phyloP scores from a whole-genome alignment of 2,329 filamentous ascomycete genomes.

The Venturia carpophila region DNA sequence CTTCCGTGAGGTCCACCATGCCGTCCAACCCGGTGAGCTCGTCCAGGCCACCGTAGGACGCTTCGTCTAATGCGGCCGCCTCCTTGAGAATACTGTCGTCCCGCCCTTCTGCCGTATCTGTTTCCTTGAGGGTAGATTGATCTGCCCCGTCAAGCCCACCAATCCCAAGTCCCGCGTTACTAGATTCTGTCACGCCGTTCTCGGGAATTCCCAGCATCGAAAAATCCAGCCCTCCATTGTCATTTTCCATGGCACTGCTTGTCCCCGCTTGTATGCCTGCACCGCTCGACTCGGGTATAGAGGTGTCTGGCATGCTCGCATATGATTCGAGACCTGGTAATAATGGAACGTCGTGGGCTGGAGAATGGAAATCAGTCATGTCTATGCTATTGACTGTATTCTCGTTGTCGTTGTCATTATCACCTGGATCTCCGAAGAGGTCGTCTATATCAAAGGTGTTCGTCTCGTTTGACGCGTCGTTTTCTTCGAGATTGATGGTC shows the following conservation, averaged over 20 bases:
- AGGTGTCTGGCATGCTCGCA: slow-evolving; percentile 26
- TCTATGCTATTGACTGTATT: slow-evolving; percentile 13
- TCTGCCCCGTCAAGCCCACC: neutral
- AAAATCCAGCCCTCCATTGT: slow-evolving; percentile 10
- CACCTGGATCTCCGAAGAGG: slow-evolving; percentile 30
- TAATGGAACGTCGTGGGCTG: slow-evolving; percentile 28
- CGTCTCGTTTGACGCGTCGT: slow-evolving; percentile 22
- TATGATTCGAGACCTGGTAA: slow-evolving; percentile 37
- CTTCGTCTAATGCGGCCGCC: neutral
- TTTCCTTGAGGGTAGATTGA: neutral
- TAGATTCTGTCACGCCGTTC: neutral
- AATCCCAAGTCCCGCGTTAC: slow-evolving; percentile 2
- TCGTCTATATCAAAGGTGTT: slow-evolving; percentile 26
- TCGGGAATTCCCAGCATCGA: slow-evolving; percentile 6
- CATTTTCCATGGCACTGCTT: neutral
- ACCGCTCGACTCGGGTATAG: slow-evolving; percentile 2
- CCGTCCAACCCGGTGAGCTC: neutral
- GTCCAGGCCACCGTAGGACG: neutral
- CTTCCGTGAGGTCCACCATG: neutral
- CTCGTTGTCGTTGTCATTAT: slow-evolving; percentile 9
- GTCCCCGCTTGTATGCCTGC: neutral
- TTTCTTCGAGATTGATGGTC: slow-evolving; percentile 5
- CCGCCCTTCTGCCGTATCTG: neutral
- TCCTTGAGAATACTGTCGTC: neutral
- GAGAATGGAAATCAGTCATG: slow-evolving; percentile 20